A percentile compares a stretch with the other conserved stretches of the same genome.
Evolutionary conservation across 2,329 filamentous ascomycete species (phyloP).

Genomic region (Chaetomiaceae sp.): DNA sequence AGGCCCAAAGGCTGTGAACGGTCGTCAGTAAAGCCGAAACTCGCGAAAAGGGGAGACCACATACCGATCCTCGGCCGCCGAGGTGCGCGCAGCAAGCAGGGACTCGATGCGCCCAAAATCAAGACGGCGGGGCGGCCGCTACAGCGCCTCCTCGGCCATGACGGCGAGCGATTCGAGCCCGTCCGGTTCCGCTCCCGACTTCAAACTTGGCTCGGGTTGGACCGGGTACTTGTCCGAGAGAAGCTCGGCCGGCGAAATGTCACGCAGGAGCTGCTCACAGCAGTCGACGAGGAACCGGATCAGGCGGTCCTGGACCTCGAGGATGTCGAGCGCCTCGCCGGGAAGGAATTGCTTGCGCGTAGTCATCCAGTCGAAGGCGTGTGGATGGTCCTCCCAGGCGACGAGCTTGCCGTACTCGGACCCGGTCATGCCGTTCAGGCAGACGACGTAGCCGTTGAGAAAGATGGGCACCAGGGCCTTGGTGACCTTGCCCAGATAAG

Average conservation of each 20-base stretch:
- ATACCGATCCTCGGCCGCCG: slow-evolving; percentile 46
- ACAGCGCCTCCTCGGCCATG: slow-evolving; percentile 48
- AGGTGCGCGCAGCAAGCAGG: slow-evolving; percentile 39
- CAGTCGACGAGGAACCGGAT: slow-evolving; percentile 46
- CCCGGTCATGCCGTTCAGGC: slow-evolving; percentile 30
- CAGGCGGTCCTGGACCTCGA: slow-evolving; percentile 48
- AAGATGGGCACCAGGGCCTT: slow-evolving; percentile 27
- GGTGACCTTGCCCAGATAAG: slow-evolving; percentile 29
- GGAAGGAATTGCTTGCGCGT: slow-evolving; percentile 37
- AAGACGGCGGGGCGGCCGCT: slow-evolving; percentile 43
- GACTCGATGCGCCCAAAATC: slow-evolving; percentile 42
- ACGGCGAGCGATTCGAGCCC: slow-evolving; percentile 37
- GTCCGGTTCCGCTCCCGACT: slow-evolving; percentile 27
- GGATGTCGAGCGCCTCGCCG: slow-evolving; percentile 44
- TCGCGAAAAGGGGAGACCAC: too few relatives aligned
- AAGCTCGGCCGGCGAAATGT: slow-evolving; percentile 37
- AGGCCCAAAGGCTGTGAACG: slow-evolving; percentile 37
- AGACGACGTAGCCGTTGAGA: slow-evolving; percentile 34
- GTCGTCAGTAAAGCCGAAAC: too few relatives aligned
- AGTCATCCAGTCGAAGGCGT: slow-evolving; percentile 37
- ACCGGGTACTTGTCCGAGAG: slow-evolving; percentile 30
- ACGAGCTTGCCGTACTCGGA: slow-evolving; percentile 36
- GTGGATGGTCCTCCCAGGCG: slow-evolving; percentile 31
- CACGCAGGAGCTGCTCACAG: slow-evolving; percentile 46
- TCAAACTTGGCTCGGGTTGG: slow-evolving; percentile 36